phyloP scores from a whole-genome alignment of 345 rosid genomes.

The Brassica cretica region DNA sequence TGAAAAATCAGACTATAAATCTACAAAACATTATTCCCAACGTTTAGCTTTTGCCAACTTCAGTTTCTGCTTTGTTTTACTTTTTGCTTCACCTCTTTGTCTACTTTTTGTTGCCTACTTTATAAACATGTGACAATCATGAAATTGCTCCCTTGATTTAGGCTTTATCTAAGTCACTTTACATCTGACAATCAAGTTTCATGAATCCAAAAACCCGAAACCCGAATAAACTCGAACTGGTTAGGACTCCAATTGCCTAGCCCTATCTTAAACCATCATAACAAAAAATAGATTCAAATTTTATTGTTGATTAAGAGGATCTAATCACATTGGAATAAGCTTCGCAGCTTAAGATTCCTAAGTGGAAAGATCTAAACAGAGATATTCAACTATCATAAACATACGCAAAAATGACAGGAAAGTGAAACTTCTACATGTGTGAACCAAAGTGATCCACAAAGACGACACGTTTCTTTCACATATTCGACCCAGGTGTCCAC shows the following conservation, averaged over 20 bases:
- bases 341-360: constrained; percentile 12
- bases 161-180: constrained; percentile 1
- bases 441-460: constrained; percentile 29
- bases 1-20: not conserved
- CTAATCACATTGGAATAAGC: not conserved
- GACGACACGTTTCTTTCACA: constrained; percentile 22
- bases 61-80: not conserved
- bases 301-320: not conserved
- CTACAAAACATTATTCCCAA: not conserved
- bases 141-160: constrained; percentile 6
- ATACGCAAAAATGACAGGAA: constrained; percentile 16
- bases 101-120: constrained; percentile 14
- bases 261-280: not conserved
- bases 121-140: not conserved
- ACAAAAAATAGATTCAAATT: not conserved
- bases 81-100: not conserved
- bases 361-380: constrained; percentile 27
- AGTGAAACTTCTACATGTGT: constrained; percentile 26
- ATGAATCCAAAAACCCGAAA: too few relatives aligned
- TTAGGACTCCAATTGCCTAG: too few relatives aligned
- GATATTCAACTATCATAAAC: constrained; percentile 28
- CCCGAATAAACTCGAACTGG: too few relatives aligned
- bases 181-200: not conserved
- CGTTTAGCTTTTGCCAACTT: not conserved
- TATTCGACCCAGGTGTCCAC: constrained; percentile 15